Conservation (phyloP, 2,329 filamentous ascomycete genomes). For the Hymenoscyphus scutula region DNA sequence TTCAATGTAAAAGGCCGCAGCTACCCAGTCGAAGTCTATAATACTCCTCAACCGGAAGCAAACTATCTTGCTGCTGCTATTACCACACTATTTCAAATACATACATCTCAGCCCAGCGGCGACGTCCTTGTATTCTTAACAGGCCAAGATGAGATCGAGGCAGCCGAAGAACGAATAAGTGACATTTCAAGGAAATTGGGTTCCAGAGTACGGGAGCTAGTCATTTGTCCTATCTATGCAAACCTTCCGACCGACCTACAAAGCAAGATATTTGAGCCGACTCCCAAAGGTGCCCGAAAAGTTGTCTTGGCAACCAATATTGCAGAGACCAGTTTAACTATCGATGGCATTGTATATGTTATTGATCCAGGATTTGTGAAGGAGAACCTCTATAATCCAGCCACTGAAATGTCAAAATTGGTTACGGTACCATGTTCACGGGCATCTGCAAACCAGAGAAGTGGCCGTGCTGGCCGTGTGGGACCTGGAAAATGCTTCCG, state of each 20-base stretch:
- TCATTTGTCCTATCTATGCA: conserved; percentile 92
- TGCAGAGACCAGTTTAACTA: too few relatives aligned
- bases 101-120: conserved; percentile 84
- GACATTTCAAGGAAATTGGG: conserved; percentile 98
- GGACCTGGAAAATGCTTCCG: conserved; percentile 95
- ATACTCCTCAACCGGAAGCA: conserved; percentile 88
- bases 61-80: conserved; percentile 93
- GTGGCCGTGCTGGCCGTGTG: conserved; percentile 88
- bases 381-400: conserved; percentile 94
- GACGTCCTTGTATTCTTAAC: conserved; percentile 97
- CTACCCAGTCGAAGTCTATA: conserved; percentile 92
- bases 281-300: conserved; percentile 80
- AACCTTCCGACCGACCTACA: conserved; percentile 91
- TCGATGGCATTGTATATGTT: too few relatives aligned
- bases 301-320: too few relatives aligned
- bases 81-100: conserved; percentile 98
- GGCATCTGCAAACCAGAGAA: conserved; percentile 91
- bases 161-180: conserved; percentile 83
- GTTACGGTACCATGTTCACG: conserved; percentile 96
- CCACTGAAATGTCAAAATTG: conserved; percentile 94
- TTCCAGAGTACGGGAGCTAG: conserved; percentile 81
- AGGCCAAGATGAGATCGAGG: conserved; percentile 97
- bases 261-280: conserved; percentile 89
- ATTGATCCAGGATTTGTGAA: conserved; percentile 97
- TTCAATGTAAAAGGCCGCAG: conserved; percentile 95